Evolutionary conservation across 371 early-diverging fungal species (phyloP).

Genomic region (Umbelopsis sp.): DNA sequence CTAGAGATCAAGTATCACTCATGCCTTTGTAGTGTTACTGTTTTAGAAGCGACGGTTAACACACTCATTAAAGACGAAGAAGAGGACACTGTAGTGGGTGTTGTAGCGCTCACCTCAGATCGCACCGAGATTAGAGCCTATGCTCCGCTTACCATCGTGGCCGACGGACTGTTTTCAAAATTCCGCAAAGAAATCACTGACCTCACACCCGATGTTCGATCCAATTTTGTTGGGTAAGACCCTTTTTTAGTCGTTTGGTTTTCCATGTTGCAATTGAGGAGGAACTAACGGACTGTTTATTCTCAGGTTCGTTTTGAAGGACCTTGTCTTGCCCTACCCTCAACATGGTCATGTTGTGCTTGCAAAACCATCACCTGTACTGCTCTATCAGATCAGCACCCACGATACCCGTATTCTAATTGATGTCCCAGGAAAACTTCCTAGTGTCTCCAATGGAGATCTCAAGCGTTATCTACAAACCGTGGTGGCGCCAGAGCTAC

Average conservation of each 20-base stretch:
- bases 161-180: constrained; percentile 94
- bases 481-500: constrained; percentile 71
- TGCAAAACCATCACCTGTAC: constrained; percentile 84
- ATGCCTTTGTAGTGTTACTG: constrained; percentile 59
- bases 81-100: constrained; percentile 57
- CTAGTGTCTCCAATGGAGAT: constrained; percentile 65
- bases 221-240: constrained; percentile 82
- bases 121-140: constrained; percentile 32
- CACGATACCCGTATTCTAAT: constrained; percentile 90
- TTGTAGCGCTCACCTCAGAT: constrained; percentile 35
- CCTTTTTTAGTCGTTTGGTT: background rate
- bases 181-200: constrained; percentile 80
- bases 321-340: constrained; percentile 77
- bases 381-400: constrained; percentile 92
- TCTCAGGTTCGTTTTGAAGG: constrained; percentile 61
- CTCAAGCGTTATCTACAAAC: constrained; percentile 67
- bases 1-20: background rate
- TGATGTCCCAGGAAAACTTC: constrained; percentile 91
- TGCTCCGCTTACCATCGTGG: constrained; percentile 82
- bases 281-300: background rate
- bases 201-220: constrained; percentile 55
- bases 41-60: constrained; percentile 75
- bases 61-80: constrained; percentile 53
- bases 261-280: background rate
- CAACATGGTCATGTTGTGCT: constrained; percentile 92